Base-by-base conservation (phyloP, 805 yeast species). In the Wickerhamiella nectarea region DNA sequence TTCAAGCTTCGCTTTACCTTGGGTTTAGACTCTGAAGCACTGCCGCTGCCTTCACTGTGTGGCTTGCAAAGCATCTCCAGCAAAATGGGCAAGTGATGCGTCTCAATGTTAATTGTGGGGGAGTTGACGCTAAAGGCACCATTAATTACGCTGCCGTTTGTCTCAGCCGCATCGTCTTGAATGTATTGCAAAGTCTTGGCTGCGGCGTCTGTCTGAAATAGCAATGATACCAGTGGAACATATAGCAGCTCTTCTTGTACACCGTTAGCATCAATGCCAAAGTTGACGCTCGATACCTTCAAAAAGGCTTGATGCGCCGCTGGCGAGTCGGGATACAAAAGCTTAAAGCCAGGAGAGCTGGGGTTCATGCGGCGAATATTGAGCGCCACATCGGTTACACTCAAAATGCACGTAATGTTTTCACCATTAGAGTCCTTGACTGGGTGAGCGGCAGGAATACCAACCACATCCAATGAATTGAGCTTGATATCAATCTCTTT, bases 241-340 rank as follows among this genome's bases (percentile, higher is more conserved):
- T 65, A 65, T 6, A 63, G 46, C 6, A 65, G 45, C 45, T 64
- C 67, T 36, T 64, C 68, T 42, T 58, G 62, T 10, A 50, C 41
- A 7, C 47, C 50, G 26, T 57, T 59, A 10, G 45, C 46, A 25
- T 55, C 59, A 17, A 64, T 36, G 12, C 65, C 67, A 29, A 63
- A 52, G 9, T 56, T 56, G 24, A 62, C 38, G 3, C 67, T 58
- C 12, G 61, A 55, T 3, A 60, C 49, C 10, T 64, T 51, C 37
- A 61, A 46, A 9, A 62, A 53, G 8, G 63, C 58, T 50, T 65
- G 69, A 47, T 65, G 69, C 3, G 69, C 68, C n/a, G 53, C 45
- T 33, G 62, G 67, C 3, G 48, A 48, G 22, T 47, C 45, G 7
- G 53, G 52, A 46, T 61, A 65, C 31, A 56, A 48, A 47, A 65